phyloP scores from a whole-genome alignment of 2,329 filamentous ascomycete genomes.

The Dactylellina leptospora region DNA sequence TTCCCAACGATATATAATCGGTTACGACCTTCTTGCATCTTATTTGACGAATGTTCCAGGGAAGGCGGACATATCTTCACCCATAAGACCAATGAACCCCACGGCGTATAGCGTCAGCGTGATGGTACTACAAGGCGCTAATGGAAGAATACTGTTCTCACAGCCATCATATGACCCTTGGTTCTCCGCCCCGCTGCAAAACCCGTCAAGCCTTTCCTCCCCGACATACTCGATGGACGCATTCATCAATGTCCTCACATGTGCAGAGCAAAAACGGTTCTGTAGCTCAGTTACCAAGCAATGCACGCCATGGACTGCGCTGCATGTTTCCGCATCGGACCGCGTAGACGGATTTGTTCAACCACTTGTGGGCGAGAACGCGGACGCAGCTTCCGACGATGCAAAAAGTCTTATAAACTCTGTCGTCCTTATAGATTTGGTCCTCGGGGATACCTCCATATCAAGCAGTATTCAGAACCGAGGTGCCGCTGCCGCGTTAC shows the following conservation, averaged over 20 bases:
- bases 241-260: slow-evolving; percentile 7
- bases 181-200: not conserved
- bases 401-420: not conserved
- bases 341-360: not conserved
- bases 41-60: not conserved
- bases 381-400: not conserved
- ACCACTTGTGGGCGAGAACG: not conserved
- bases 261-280: slow-evolving; percentile 8
- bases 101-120: slow-evolving; percentile 2
- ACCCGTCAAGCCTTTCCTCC: too few relatives aligned
- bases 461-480: not conserved
- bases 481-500: not conserved
- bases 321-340: not conserved
- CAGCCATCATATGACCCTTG: slow-evolving; percentile 5
- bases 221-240: not conserved
- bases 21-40: not conserved
- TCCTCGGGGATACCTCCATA: not conserved
- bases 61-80: not conserved
- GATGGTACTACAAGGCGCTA: not conserved
- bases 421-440: not conserved
- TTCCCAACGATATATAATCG: not conserved
- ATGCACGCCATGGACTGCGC: not conserved
- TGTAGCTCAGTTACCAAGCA: slow-evolving; percentile 7
- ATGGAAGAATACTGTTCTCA: not conserved
- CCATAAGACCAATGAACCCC: not conserved